These are phyloP conservation scores for Ustilago hordei DNA, from an alignment of 1,284 basidiomycete species.

Conservation along the genomic window DNA sequence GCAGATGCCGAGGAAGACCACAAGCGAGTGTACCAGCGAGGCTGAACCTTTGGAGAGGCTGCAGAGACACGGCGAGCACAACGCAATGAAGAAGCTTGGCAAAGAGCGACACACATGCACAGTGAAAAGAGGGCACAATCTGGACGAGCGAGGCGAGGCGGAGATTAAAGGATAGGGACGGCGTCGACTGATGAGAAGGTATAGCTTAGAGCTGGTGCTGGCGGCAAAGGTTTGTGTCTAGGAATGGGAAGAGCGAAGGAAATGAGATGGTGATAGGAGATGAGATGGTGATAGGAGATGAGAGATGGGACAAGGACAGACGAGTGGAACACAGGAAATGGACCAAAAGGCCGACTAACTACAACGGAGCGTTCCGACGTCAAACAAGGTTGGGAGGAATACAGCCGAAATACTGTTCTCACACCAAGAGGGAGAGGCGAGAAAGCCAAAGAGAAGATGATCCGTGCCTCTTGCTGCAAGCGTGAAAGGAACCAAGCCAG, in stretches of 20 bases:
- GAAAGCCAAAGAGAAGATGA: not conserved
- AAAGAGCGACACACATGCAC: not conserved
- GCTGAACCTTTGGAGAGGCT: slow-evolving; percentile 11
- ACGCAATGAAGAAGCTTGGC: not conserved
- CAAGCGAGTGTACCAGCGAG: slow-evolving; percentile 1
- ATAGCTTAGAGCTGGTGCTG: not conserved
- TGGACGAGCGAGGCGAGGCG: slow-evolving; percentile 16
- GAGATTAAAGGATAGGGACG: slow-evolving; percentile 30
- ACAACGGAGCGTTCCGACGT: slow-evolving; percentile 2
- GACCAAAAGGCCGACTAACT: slow-evolving; percentile 8
- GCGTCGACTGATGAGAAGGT: slow-evolving; percentile 12
- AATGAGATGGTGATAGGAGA: not conserved
- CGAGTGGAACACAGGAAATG: not conserved
- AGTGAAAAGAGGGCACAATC: slow-evolving; percentile 13
- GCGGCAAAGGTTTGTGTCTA: not conserved
- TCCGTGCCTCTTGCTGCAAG: slow-evolving; percentile 6
- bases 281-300: slow-evolving; percentile 2
- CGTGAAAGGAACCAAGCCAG: slow-evolving; percentile 12
- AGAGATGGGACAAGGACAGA: not conserved
- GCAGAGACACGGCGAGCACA: slow-evolving; percentile 10
- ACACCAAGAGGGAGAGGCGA: not conserved
- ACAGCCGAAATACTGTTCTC: slow-evolving; percentile 5
- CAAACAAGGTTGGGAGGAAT: slow-evolving; percentile 4
- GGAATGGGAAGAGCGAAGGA: slow-evolving; percentile 2
- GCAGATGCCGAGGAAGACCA: not conserved